A percentile compares a stretch with the other conserved stretches of the same genome.
Evolutionary conservation across 129 eudicot species (phyloP).

Genomic region (Kitagawia praeruptora): DNA sequence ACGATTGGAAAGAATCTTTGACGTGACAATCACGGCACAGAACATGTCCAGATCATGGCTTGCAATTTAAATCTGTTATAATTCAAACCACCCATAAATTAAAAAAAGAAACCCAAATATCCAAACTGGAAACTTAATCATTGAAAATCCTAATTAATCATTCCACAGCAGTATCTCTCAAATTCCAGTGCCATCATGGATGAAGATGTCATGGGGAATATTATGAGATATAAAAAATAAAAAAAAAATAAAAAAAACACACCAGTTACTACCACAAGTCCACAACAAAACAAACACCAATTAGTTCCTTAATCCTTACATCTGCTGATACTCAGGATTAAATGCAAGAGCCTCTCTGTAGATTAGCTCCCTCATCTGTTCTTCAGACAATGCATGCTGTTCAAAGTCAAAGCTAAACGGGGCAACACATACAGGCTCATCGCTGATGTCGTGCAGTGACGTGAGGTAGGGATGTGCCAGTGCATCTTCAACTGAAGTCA

Average conservation of each 20-base stretch:
- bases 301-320: conserved; percentile 26
- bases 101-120: not conserved
- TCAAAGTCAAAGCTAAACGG: conserved; percentile 81
- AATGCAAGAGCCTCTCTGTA: conserved; percentile 75
- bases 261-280: conserved; percentile 1
- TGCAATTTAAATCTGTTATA: not conserved
- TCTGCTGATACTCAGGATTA: conserved; percentile 60
- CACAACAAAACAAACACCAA: conserved; percentile 21
- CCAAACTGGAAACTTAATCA: not conserved
- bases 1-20: not conserved
- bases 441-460: conserved; percentile 73
- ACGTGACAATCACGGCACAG: not conserved
- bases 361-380: conserved; percentile 82
- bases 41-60: not conserved
- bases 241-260: conserved; percentile 3
- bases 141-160: not conserved
- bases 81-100: not conserved
- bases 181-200: not conserved
- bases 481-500: conserved; percentile 75
- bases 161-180: conserved; percentile 4
- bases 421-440: conserved; percentile 66
- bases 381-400: conserved; percentile 71
- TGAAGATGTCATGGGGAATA: too few relatives aligned
- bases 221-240: not conserved
- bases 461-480: conserved; percentile 70